Conservation (phyloP, 768 basidiomycete species). For the Hemileccinum rubropunctum region DNA sequence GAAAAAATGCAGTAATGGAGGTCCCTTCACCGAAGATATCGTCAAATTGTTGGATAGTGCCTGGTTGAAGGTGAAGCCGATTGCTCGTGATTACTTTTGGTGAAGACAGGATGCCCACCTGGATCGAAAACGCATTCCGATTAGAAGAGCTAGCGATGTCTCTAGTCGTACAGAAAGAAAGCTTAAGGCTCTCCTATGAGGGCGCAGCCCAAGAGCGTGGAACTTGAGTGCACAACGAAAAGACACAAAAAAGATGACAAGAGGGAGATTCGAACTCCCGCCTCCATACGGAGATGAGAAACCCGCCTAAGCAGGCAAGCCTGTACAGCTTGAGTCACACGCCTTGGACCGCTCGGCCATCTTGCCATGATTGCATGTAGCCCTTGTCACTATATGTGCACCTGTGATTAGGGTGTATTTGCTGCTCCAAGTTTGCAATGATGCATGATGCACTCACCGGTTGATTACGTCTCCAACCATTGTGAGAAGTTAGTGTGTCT, state of each 20-base stretch:
- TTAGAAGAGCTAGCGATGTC: no score
- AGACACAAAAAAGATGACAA: slow-evolving; percentile 21
- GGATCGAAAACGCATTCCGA: not conserved
- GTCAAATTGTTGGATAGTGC: not conserved
- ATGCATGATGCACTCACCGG: no score
- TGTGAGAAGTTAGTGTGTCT: no score
- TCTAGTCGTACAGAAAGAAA: no score
- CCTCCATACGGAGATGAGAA: slow-evolving; percentile 32
- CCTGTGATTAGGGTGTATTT: not conserved
- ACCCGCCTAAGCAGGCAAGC: slow-evolving; percentile 28
- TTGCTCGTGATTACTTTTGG: not conserved
- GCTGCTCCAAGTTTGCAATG: no score
- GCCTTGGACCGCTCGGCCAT: slow-evolving; percentile 64
- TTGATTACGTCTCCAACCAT: no score
- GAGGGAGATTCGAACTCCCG: slow-evolving; percentile 36
- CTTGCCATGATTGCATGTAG: slow-evolving; percentile 33
- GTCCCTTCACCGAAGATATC: slow-evolving; percentile 6
- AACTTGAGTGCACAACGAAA: no score
- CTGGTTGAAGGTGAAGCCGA: slow-evolving; percentile 7
- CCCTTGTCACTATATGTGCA: not conserved
- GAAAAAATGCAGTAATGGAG: not conserved
- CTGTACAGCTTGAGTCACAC: slow-evolving; percentile 53
- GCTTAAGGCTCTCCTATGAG: no score
- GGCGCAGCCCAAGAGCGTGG: no score
- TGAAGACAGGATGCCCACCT: not conserved